Evolutionary conservation across 306 rosid genomes (phyloP).

Genomic region (Carpinus fangiana): DNA sequence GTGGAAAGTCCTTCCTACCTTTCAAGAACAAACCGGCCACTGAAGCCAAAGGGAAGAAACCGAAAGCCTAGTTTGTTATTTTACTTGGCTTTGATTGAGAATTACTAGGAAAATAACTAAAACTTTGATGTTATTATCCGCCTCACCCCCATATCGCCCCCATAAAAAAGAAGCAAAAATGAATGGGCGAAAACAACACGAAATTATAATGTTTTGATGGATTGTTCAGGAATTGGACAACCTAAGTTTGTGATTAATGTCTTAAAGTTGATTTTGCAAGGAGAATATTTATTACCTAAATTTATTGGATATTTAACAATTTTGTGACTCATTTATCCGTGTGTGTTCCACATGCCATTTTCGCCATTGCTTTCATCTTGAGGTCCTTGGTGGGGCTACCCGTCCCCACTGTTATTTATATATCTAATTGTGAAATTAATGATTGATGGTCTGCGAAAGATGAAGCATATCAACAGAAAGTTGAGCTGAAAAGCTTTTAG

Average conservation of each 20-base stretch:
- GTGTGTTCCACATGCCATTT: background rate
- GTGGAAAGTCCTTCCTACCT: constrained; percentile 78
- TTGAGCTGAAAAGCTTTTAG: background rate
- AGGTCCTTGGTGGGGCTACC: background rate
- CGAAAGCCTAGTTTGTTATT: constrained; percentile 71
- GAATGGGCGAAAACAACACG: background rate
- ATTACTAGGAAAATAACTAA: constrained; percentile 27
- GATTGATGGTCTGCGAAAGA: background rate
- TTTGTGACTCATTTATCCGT: background rate
- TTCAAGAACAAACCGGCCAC: constrained; percentile 60
- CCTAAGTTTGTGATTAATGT: background rate
- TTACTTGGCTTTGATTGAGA: constrained; percentile 31
- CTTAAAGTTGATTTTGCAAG: constrained; percentile 5
- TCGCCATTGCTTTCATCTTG: background rate
- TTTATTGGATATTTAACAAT: background rate
- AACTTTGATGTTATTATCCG: background rate
- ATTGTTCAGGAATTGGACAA: constrained; percentile 9
- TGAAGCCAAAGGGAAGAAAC: constrained; percentile 97
- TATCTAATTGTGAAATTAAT: background rate
- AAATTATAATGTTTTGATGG: constrained; percentile 5
- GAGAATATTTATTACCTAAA: background rate
- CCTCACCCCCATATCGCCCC: background rate
- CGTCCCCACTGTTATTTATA: no score
- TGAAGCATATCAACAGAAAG: background rate
- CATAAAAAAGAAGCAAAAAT: background rate